A percentile compares a stretch with the other conserved stretches of the same genome.
phyloP scores from a whole-genome alignment of 2,329 filamentous ascomycete genomes.

The Colletotrichum limetticola region DNA sequence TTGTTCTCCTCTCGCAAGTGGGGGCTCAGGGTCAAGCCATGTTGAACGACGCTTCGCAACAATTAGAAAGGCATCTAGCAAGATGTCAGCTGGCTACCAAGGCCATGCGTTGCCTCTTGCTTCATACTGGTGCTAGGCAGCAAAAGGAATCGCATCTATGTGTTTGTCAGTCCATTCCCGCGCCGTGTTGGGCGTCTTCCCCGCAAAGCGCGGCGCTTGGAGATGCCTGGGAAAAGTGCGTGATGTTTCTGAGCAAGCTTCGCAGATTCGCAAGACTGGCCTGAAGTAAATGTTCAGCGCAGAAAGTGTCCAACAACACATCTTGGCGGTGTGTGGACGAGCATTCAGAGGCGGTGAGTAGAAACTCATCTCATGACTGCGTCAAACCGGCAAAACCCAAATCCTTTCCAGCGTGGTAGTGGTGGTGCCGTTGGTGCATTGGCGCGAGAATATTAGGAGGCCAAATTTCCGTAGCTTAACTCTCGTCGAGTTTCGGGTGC shows the following conservation, averaged over 20 bases:
- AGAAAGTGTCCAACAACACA: background rate
- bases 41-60: conserved; percentile 8
- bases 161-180: background rate
- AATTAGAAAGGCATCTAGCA: background rate
- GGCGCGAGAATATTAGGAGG: conserved; percentile 5
- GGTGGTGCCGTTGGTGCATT: background rate
- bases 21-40: conserved; percentile 8
- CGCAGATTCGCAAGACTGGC: background rate
- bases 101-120: background rate
- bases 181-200: background rate
- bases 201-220: background rate
- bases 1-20: background rate
- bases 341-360: conserved; percentile 11
- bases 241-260: background rate
- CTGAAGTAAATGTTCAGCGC: background rate
- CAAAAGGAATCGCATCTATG: background rate
- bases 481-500: conserved; percentile 26
- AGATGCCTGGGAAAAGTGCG: background rate
- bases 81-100: background rate
- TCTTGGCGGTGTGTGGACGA: background rate
- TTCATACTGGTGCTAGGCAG: background rate
- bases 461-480: background rate
- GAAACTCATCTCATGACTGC: background rate
- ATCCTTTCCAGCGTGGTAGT: background rate
- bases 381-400: conserved; percentile 5